Evolutionary conservation across 1,284 basidiomycete species (phyloP).

Genomic region (Ceratobasidium sp.): DNA sequence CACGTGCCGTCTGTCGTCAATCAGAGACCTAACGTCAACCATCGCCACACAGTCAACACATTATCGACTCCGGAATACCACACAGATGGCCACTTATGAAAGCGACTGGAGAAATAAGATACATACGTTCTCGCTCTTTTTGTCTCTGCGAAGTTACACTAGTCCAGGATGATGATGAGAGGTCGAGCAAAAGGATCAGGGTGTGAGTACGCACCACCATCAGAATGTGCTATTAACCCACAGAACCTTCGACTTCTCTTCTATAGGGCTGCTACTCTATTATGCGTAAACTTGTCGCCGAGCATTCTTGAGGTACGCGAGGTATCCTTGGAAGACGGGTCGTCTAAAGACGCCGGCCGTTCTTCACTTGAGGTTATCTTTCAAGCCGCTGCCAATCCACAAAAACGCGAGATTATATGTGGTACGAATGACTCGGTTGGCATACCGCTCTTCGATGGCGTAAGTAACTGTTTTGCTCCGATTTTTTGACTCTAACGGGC

Average conservation of each 20-base stretch:
- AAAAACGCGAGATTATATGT: conserved; percentile 92
- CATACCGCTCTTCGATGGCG: conserved; percentile 93
- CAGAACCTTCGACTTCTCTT: conserved; percentile 25
- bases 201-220: conserved; percentile 62
- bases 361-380: conserved; percentile 57
- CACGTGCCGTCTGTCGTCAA: too few relatives aligned
- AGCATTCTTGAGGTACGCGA: conserved; percentile 85
- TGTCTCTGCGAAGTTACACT: neutral
- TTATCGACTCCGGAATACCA: neutral
- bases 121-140: too few relatives aligned
- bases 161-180: conserved; percentile 74
- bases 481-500: neutral
- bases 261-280: conserved; percentile 83
- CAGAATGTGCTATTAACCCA: neutral
- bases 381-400: conserved; percentile 84
- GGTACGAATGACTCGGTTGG: conserved; percentile 92
- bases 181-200: conserved; percentile 78
- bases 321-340: conserved; percentile 64
- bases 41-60: too few relatives aligned
- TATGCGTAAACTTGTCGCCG: conserved; percentile 92
- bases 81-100: conserved; percentile 26
- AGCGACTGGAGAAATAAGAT: conserved; percentile 32
- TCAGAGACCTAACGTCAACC: too few relatives aligned
- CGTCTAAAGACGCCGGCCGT: conserved; percentile 73
- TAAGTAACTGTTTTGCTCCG: conserved; percentile 60